phyloP scores from a whole-genome alignment of 305 asterid genomes.

The Nicotiana rustica region DNA sequence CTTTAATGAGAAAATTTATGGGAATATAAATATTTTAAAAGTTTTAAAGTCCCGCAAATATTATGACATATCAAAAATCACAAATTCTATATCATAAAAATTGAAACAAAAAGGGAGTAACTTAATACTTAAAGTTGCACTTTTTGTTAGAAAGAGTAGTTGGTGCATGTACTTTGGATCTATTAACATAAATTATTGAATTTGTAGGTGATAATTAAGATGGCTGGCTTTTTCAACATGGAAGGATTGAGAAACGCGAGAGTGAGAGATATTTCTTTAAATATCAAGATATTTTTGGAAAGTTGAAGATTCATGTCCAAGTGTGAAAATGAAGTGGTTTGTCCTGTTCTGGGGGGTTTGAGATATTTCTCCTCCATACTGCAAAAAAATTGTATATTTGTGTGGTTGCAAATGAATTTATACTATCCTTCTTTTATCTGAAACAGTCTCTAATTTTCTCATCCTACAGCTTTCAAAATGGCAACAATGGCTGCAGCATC shows the following conservation, averaged over 20 bases:
- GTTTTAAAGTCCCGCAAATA: no score
- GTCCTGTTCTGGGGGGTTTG: conserved; percentile 12
- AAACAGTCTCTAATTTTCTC: not conserved
- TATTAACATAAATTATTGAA: no score
- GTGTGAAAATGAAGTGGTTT: conserved; percentile 34
- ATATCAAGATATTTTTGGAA: conserved; percentile 1
- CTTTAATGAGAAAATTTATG: no score
- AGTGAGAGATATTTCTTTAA: not conserved
- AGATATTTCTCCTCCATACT: conserved; percentile 7
- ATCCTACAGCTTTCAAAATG: conserved; percentile 18
- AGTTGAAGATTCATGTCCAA: conserved; percentile 22
- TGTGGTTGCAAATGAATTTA: conserved; percentile 34
- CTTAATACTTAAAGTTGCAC: no score
- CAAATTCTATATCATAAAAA: no score
- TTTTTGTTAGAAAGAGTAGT: no score
- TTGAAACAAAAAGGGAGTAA: no score
- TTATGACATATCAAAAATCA: no score
- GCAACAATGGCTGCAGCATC: conserved; percentile 40
- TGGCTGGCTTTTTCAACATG: no score
- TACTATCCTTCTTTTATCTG: conserved; percentile 17
- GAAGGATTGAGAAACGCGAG: not conserved
- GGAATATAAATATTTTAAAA: no score
- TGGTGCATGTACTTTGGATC: no score
- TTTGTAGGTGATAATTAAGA: no score
- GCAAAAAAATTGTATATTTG: conserved; percentile 27